phyloP scores from a whole-genome alignment of 2,329 filamentous ascomycete species.

The Magnaporthales sp. region DNA sequence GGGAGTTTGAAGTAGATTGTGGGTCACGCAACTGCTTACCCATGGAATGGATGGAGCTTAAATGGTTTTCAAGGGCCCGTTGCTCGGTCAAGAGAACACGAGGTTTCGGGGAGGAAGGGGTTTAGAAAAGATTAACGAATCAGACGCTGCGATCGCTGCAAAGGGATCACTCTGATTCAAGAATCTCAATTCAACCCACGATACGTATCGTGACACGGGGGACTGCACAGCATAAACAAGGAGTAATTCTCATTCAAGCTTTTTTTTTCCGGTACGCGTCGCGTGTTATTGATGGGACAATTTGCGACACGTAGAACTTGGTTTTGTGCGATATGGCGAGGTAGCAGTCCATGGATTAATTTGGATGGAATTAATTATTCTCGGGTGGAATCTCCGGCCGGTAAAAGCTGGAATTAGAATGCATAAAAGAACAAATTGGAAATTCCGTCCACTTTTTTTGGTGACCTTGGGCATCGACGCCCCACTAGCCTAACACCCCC shows the following conservation, averaged over 20 bases:
- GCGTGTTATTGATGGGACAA: not conserved
- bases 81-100: not conserved
- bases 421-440: no score
- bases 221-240: not conserved
- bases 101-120: not conserved
- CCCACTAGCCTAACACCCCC: not conserved
- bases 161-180: not conserved
- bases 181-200: not conserved
- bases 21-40: not conserved
- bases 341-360: no score
- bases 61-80: not conserved
- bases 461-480: no score
- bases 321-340: no score
- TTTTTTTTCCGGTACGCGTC: not conserved
- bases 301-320: no score
- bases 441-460: no score
- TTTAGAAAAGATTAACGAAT: not conserved
- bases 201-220: not conserved
- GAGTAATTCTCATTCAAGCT: not conserved
- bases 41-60: not conserved
- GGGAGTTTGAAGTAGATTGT: not conserved
- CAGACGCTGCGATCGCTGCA: not conserved
- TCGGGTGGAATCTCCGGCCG: no score
- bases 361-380: no score
- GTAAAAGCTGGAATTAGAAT: no score